A percentile compares a stretch with the other conserved stretches of the same genome.
These are phyloP conservation scores for Monilinia aucupariae DNA, from an alignment of 2,329 filamentous ascomycete species.

Conservation along the genomic window DNA sequence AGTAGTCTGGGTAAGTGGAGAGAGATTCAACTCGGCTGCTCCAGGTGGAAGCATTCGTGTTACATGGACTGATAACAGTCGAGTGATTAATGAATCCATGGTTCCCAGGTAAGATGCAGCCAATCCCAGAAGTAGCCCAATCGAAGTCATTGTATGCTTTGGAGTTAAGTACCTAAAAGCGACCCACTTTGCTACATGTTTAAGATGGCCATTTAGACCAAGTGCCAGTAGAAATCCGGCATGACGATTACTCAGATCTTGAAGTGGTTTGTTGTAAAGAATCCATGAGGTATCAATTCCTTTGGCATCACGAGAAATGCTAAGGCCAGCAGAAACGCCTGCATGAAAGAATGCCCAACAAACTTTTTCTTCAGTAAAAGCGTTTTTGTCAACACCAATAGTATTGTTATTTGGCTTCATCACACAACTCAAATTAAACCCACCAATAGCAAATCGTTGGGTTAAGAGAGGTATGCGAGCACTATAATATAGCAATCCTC, in stretches of 20 bases:
- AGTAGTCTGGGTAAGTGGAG: conserved; percentile 87
- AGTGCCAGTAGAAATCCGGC: conserved; percentile 88
- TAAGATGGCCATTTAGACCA: conserved; percentile 91
- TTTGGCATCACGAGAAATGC: conserved; percentile 82
- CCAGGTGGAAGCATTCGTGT: conserved; percentile 89
- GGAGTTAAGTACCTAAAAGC: conserved; percentile 99
- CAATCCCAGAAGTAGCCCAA: conserved; percentile 85
- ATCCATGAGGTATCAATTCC: conserved; percentile 99
- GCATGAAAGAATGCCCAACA: conserved; percentile 99
- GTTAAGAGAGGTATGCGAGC: conserved; percentile 83
- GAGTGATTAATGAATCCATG: conserved; percentile 93
- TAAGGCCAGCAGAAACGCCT: conserved; percentile 84
- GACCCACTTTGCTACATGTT: conserved; percentile 91
- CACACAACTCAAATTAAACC: conserved; percentile 85
- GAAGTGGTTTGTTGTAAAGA: conserved; percentile 85
- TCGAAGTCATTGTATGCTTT: conserved; percentile 98
- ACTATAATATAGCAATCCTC: conserved; percentile 82
- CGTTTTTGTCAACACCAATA: conserved; percentile 81
- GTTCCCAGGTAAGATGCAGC: conserved; percentile 93
- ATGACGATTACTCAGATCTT: conserved; percentile 90
- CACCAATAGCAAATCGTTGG: conserved; percentile 82
- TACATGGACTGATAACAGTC: conserved; percentile 89
- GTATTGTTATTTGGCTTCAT: conserved; percentile 90
- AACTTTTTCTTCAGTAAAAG: conserved; percentile 92
- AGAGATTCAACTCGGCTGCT: conserved; percentile 89